These are phyloP conservation scores for Epichloe elymi DNA, from an alignment of 2,329 filamentous ascomycete genomes.

Conservation along the genomic window DNA sequence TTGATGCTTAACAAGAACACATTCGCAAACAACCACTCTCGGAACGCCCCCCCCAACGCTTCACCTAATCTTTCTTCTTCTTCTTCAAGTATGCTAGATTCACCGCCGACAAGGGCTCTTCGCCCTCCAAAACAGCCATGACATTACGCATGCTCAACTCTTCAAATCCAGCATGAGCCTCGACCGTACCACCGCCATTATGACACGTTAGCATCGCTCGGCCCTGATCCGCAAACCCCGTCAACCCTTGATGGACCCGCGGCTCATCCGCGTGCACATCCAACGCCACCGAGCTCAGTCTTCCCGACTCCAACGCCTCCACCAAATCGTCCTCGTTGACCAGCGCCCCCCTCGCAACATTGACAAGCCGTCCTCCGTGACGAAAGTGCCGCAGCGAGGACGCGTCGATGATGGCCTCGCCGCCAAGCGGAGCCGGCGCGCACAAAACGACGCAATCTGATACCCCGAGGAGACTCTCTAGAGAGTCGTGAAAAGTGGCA, in stretches of 20 bases:
- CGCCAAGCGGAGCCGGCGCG: slow-evolving; percentile 34
- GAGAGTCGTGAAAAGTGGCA: slow-evolving; percentile 34
- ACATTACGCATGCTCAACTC: slow-evolving; percentile 54
- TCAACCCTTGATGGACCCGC: slow-evolving; percentile 32
- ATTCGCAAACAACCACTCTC: not conserved
- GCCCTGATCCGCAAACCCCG: slow-evolving; percentile 19
- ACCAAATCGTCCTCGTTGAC: slow-evolving; percentile 53
- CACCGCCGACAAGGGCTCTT: slow-evolving; percentile 44
- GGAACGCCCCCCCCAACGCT: no score
- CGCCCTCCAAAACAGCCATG: slow-evolving; percentile 40
- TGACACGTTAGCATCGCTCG: slow-evolving; percentile 51
- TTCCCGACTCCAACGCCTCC: slow-evolving; percentile 39
- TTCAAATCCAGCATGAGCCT: slow-evolving; percentile 55
- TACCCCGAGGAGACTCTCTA: slow-evolving; percentile 37
- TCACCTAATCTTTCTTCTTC: not conserved
- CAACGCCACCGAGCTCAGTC: slow-evolving; percentile 40
- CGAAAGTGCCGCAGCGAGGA: slow-evolving; percentile 37
- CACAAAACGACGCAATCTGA: slow-evolving; percentile 51
- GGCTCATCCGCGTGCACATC: slow-evolving; percentile 55
- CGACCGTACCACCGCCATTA: slow-evolving; percentile 53
- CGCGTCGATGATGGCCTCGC: slow-evolving; percentile 30
- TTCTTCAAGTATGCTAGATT: slow-evolving; percentile 40
- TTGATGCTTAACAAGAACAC: not conserved
- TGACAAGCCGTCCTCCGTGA: slow-evolving; percentile 45
- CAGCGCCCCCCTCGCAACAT: slow-evolving; percentile 51